Evolutionary conservation across 1,284 basidiomycete genomes (phyloP).

Genomic region (Cutaneotrichosporon sp.): DNA sequence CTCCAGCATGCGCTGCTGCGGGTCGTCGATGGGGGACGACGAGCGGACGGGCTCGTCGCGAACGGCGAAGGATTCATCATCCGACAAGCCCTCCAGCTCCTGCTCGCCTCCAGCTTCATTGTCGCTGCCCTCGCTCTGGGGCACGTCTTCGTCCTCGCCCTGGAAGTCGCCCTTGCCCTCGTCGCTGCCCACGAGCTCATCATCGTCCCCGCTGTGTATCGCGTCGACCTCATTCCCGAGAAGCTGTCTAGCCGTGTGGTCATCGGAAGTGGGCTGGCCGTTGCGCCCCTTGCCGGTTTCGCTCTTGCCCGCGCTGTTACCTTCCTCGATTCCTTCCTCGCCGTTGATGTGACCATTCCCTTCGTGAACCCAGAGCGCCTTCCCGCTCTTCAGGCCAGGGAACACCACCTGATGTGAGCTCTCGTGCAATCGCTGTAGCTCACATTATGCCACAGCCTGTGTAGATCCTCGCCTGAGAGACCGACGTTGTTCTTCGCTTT

Average conservation of each 20-base stretch:
- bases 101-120: not conserved
- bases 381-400: conserved; percentile 25
- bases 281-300: not conserved
- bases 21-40: not conserved
- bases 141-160: too few species aligned
- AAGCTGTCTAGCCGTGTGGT: not conserved
- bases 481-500: conserved; percentile 1
- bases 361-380: conserved; percentile 21
- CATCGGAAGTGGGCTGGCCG: not conserved
- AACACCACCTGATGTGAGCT: conserved; percentile 25
- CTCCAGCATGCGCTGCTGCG: not conserved
- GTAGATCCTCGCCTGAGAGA: conserved; percentile 25
- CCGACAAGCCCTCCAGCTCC: not conserved
- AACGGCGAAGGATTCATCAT: not conserved
- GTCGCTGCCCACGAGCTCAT: too few species aligned
- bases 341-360: not conserved
- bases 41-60: not conserved
- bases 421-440: conserved; percentile 2
- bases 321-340: not conserved
- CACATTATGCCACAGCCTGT: conserved; percentile 33
- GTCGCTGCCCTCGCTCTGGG: not conserved
- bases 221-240: not conserved
- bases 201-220: not conserved
- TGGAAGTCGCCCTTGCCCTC: not conserved
- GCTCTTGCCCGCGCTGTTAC: not conserved